These are phyloP conservation scores for Corymbia maculata DNA, from an alignment of 345 rosid species.

Conservation along the genomic window DNA sequence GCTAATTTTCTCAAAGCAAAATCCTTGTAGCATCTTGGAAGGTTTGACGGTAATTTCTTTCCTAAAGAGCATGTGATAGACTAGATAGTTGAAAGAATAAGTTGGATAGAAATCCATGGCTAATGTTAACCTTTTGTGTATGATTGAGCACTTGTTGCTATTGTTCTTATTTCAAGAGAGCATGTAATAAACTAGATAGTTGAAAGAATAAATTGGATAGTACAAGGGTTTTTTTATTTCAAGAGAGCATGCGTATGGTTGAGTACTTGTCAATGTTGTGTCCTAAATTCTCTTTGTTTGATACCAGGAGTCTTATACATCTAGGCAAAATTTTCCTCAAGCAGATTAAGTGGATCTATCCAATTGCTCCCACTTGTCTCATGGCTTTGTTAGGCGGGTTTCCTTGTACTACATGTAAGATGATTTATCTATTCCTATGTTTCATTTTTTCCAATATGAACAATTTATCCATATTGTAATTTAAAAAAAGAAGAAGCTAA, in stretches of 20 bases:
- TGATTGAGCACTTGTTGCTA: neutral
- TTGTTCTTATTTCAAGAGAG: neutral
- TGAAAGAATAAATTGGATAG: neutral
- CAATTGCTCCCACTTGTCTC: conserved; percentile 11
- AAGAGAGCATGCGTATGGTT: neutral
- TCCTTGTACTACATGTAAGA: conserved; percentile 9
- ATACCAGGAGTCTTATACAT: neutral
- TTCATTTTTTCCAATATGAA: neutral
- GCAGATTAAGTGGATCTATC: conserved; percentile 19
- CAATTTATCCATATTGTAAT: neutral
- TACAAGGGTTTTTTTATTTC: neutral
- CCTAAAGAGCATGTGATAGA: neutral
- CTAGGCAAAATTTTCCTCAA: neutral
- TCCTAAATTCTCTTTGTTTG: neutral
- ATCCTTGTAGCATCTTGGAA: conserved; percentile 55
- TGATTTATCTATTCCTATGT: neutral
- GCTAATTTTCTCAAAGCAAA: conserved; percentile 58
- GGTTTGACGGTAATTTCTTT: conserved; percentile 36
- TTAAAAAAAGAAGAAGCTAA: neutral
- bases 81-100: no score
- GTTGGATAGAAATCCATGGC: neutral
- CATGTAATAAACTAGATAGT: neutral
- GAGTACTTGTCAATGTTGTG: neutral
- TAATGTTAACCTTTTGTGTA: neutral
- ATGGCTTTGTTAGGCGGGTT: conserved; percentile 12